phyloP scores from a whole-genome alignment of 1,284 basidiomycete species.

The Anthracocystis walkeri region DNA sequence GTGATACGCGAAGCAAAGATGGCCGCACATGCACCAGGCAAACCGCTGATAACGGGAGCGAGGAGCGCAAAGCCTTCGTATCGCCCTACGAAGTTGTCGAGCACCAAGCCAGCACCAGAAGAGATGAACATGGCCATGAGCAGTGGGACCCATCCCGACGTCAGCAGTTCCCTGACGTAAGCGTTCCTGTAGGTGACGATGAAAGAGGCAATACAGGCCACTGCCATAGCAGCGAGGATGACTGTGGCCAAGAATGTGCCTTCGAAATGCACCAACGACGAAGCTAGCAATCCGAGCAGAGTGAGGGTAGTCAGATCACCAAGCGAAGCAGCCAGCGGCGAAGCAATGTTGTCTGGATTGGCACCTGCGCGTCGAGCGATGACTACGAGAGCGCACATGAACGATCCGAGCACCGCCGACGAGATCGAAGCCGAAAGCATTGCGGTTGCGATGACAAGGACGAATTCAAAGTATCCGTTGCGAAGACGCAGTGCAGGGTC shows the following conservation, averaged over 20 bases:
- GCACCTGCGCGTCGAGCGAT: constrained; percentile 80
- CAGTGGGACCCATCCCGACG: constrained; percentile 88
- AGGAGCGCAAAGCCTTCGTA: constrained; percentile 90
- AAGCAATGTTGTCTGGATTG: constrained; percentile 95
- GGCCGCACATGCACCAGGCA: constrained; percentile 80
- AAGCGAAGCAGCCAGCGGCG: constrained; percentile 89
- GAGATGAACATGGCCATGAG: constrained; percentile 93
- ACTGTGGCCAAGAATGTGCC: constrained; percentile 70
- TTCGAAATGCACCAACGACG: constrained; percentile 67
- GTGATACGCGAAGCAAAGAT: constrained; percentile 92
- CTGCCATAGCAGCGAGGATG: constrained; percentile 76
- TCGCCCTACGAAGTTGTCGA: constrained; percentile 86
- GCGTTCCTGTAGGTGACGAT: constrained; percentile 76
- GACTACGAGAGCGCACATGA: constrained; percentile 89
- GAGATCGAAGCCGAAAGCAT: constrained; percentile 89
- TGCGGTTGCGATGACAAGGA: constrained; percentile 86
- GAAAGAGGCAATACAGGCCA: constrained; percentile 75
- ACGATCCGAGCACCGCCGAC: constrained; percentile 84
- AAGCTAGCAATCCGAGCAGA: constrained; percentile 68
- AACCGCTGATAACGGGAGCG: constrained; percentile 86
- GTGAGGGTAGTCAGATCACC: constrained; percentile 88
- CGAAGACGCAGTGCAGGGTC: constrained; percentile 64
- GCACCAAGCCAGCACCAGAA: constrained; percentile 87
- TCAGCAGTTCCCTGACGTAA: constrained; percentile 78
- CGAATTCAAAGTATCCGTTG: constrained; percentile 74